Evolutionary conservation across 441 rosid genomes (phyloP).

Genomic region (Daphne laureola): DNA sequence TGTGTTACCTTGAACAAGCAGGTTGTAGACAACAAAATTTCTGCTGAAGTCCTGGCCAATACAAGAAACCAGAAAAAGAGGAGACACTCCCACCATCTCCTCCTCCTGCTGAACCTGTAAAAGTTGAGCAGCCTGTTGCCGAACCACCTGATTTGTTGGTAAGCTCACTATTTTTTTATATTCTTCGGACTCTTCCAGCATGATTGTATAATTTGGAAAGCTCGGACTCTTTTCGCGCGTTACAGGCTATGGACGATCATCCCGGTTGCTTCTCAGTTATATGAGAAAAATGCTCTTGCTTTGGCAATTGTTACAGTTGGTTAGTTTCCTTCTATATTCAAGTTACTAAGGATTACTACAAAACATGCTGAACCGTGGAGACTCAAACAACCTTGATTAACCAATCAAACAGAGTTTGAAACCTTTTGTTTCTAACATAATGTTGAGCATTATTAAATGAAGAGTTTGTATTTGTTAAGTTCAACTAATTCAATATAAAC

Average conservation of each 20-base stretch:
- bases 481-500: no score
- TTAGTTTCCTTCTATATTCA: conserved; percentile 19
- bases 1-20: conserved; percentile 15
- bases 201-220: not conserved
- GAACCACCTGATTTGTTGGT: conserved; percentile 89
- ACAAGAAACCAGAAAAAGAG: conserved; percentile 27
- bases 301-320: conserved; percentile 85
- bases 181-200: conserved; percentile 11
- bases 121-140: conserved; percentile 32
- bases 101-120: conserved; percentile 57
- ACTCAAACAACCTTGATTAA: not conserved
- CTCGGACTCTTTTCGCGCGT: not conserved
- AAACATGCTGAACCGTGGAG: not conserved
- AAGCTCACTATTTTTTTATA: conserved; percentile 3
- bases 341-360: not conserved
- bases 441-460: no score
- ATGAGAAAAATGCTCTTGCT: conserved; percentile 82
- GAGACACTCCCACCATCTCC: conserved; percentile 32
- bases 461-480: no score
- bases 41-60: conserved; percentile 65
- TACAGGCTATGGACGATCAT: conserved; percentile 71
- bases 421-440: not conserved
- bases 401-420: not conserved
- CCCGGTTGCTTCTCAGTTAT: conserved; percentile 62
- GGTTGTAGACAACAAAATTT: conserved; percentile 44